Base-by-base conservation (phyloP, 805 yeast genomes). In the Cyberlindnera maritima region DNA sequence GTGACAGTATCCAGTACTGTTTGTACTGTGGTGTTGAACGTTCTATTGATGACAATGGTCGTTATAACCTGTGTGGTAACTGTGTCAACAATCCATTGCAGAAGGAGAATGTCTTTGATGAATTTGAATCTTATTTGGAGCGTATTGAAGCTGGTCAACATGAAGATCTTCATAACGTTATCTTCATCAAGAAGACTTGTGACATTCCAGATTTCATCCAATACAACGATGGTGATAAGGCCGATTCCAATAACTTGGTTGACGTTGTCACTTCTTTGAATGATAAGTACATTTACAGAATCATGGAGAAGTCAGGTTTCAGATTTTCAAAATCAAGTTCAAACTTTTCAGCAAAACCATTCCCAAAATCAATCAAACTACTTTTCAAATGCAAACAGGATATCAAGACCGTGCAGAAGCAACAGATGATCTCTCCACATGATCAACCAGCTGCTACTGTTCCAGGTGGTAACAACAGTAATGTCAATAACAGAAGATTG, bases 351-450 rank as follows among this genome's bases (percentile, higher is more conserved):
- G 44, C 49, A 3, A 59, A 53, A 32, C 57, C 60, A 1, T 49
- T 44, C 36, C 60, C 60, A 18, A 58, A 60, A 33, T 46, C 60
- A 10, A 56, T 60, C 47, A 60, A 60, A 35, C 31, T 59, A 18
- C 41, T 60, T 13, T 58, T 46, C 49, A 56, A 50, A 44, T 58
- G 61, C 32, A 60, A 55, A 41, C 62, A 60, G 46, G 62, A 60
- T 41, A 35, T 55, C 14, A 59, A 54, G 42, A 53, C 63, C 18
- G 42, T 50, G 10, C 60, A 59, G 23, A 57, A 53, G 44, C 36
- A 36, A 7, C 48, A 38, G n/a, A 31, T 32, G 21, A 14, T n/a
- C 15, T n/a, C 36, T n/a, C 23, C 18, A 21, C 41, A 21, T 8
- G 31, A 36, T 4, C 46, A 36, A 6, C 41, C 47, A 13, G 33